Evolutionary conservation across 164 flowering plant genomes (phyloP).

Genomic region (Tetrastigma voinierianum): DNA sequence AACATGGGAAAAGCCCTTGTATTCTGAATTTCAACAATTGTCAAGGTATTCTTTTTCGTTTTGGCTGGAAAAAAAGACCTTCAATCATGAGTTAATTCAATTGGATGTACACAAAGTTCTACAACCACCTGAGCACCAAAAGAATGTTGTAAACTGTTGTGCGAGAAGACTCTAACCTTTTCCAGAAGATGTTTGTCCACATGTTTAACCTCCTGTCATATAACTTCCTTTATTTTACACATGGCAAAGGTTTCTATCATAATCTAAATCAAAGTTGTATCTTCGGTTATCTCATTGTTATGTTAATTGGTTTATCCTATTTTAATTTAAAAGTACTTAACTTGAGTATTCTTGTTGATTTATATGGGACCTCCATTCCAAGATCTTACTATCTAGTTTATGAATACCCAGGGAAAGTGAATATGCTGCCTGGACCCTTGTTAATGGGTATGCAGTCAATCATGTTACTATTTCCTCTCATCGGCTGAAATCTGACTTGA

Average conservation of each 20-base stretch:
- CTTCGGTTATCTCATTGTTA: not conserved
- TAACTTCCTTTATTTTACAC: not conserved
- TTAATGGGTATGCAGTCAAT: slow-evolving; percentile 90
- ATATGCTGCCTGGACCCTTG: slow-evolving; percentile 99
- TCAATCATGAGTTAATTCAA: too few species aligned
- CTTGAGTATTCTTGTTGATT: not conserved
- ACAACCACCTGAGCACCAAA: too few species aligned
- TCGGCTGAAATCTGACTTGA: slow-evolving; percentile 61
- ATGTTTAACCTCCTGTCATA: too few species aligned
- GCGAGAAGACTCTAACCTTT: too few species aligned
- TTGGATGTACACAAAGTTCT: too few species aligned
- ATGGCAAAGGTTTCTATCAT: not conserved
- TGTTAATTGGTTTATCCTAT: not conserved
- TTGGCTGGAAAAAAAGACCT: too few species aligned
- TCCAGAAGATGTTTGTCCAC: too few species aligned
- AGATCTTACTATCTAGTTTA: slow-evolving; percentile 15
- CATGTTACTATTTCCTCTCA: slow-evolving; percentile 91
- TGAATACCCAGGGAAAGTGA: slow-evolving; percentile 79
- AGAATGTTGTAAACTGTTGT: too few species aligned
- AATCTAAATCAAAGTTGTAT: not conserved
- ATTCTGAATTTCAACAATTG: slow-evolving; percentile 69
- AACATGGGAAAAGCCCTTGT: slow-evolving; percentile 79
- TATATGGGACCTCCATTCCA: not conserved
- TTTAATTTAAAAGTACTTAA: not conserved
- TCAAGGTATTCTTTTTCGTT: slow-evolving; percentile 50